Base-by-base conservation (phyloP, 2,329 filamentous ascomycete genomes). In the Sarocladium strictum region DNA sequence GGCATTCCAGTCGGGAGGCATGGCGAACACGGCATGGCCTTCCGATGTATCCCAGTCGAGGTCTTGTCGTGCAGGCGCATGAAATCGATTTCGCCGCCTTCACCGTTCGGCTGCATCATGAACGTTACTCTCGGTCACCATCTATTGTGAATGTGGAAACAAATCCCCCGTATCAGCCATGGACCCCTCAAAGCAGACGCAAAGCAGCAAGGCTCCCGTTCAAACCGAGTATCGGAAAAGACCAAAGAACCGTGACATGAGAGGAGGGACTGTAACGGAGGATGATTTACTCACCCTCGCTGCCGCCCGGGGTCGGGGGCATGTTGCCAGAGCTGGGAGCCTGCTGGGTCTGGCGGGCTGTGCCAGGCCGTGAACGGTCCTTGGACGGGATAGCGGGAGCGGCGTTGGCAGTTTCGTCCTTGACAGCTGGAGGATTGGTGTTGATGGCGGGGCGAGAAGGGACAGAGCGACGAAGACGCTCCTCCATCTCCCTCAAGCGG, bases 401-500 rank as follows among this genome's bases (percentile, higher is more conserved):
- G 66, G 60, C 57, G 63, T 61, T 60, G 64, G 17, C 26, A 17
- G 27, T 41, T n/a, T 23, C 21, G 53, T 54, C 35, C 19, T 51
- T 53, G 27, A 43, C 24, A 49, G 61, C 60, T 65, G 64, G 58
- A 61, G 55, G 53, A 62, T 63, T 37, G 63, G 61, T 51, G 53
- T 56, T 6, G 55, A 47, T 53, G 41, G 58, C 45, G 53, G 54
- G 23, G 61, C 33, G 60, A 57, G 50, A 38, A 27, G 21, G 35
- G 21, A 4, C 19, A 33, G 50, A 53, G n/a, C 62, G 64, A 62
- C 74, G 81, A 53, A 97, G 79, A 43, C 87, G 86, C 62, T 87
- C 80, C 72, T 97, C 92, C 72, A 94, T 90, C 64, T 91, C 90
- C 62, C 84, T 86, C 63, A 97, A 83, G 62, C 85, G 86, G 53